phyloP scores from a whole-genome alignment of 352 stramenopile genomes.

The Phytophthora cactorum region DNA sequence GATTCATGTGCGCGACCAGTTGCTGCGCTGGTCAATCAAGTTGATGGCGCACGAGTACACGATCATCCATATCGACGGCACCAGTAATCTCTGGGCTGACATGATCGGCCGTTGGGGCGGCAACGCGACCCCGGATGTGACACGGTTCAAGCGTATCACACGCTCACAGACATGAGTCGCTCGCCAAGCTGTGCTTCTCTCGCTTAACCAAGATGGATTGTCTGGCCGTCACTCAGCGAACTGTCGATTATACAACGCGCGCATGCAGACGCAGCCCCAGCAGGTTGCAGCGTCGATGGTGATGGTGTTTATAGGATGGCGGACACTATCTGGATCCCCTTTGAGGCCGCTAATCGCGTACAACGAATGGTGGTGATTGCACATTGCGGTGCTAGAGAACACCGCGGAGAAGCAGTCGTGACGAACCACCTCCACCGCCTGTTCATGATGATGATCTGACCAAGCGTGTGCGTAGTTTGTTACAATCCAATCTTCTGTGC shows the following conservation, averaged over 20 bases:
- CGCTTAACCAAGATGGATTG: conserved; percentile 9
- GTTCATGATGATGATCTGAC: not conserved
- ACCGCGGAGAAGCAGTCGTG: conserved; percentile 2
- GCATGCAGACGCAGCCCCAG: too few relatives aligned
- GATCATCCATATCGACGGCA: conserved; percentile 12
- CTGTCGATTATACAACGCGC: not conserved
- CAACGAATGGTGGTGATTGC: not conserved
- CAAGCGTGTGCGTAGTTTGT: not conserved
- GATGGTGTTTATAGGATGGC: not conserved
- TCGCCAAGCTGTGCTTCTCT: not conserved
- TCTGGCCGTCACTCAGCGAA: not conserved
- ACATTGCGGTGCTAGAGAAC: not conserved
- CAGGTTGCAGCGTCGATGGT: not conserved
- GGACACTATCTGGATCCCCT: conserved; percentile 7
- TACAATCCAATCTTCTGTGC: conserved; percentile 6
- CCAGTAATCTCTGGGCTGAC: conserved; percentile 18
- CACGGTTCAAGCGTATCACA: not conserved
- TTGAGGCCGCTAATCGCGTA: not conserved
- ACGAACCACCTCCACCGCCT: conserved; percentile 1
- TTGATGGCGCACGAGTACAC: conserved; percentile 11
- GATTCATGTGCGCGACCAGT: conserved; percentile 1
- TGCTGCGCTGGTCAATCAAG: conserved; percentile 8
- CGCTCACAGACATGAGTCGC: not conserved
- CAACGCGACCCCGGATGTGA: not conserved
- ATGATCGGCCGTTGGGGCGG: conserved; percentile 18